Base-by-base conservation (phyloP, 2,329 filamentous ascomycete species). In the Penicillium verrucosum region DNA sequence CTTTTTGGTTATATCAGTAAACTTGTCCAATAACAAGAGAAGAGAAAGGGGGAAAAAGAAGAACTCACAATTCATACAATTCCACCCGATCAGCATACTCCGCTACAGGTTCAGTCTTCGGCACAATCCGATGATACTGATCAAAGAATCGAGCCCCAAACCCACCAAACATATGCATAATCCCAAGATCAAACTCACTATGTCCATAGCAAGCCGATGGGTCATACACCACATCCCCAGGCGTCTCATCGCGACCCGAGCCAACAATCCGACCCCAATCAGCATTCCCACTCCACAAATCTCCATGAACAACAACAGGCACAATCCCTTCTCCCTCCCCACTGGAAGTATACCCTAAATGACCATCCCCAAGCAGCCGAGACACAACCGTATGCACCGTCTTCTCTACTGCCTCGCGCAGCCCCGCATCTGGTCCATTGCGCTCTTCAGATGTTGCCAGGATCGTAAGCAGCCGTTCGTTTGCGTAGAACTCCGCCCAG, bases 81-180 rank as follows among this genome's bases (percentile, higher is more conserved):
- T 77, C 77, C 29, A 96, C 77, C 18, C 93, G 81, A 73, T 97
- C 92, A n/a, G 89, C 86, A 78, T 90, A 96, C 78, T 97, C 92
- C 11, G 82, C 85, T 11, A 80, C 81, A 0, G 92, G 92, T 70
- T 96, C 89, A 9, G 88, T 87, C 77, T 89, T 95, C 0, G 89
- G 88, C 45, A 92, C 85, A 25, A 91, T 69, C 38, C 78, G 72
- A 70, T 89, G 84, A 71, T 97, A 97, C 70, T 94, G 90, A 32
- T 81, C 81, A 80, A 89, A 86, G 67, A 96, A 96, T 1, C 69
- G 73, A 0, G 73, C 66, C 0, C 86, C 86, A 73, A 95, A 96
- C 0, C 93, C 93, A 0, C 92, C 92, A 81, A 97, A 97, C 92
- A 97, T 96, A 50, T 83, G 84, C 92, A 97, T 97, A 63, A 96